phyloP scores from a whole-genome alignment of 768 basidiomycete species.

The Sarcomyxa edulis region DNA sequence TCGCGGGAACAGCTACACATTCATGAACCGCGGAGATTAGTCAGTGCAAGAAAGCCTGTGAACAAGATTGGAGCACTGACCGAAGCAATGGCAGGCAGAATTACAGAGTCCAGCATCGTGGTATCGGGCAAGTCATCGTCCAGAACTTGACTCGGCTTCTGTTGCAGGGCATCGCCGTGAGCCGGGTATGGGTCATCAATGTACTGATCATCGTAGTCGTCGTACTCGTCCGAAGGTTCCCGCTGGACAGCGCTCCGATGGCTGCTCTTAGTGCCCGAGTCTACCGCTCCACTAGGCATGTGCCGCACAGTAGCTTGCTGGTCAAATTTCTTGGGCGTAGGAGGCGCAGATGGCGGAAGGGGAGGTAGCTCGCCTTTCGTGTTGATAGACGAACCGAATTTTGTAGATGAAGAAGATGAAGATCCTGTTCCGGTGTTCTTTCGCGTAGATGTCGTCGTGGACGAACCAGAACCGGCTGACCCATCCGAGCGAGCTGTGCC shows the following conservation, averaged over 20 bases:
- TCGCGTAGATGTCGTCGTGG: conserved; percentile 10
- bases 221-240: conserved; percentile 59
- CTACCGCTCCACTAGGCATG: conserved; percentile 30
- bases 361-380: conserved; percentile 61
- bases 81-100: conserved; percentile 93
- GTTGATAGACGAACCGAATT: conserved; percentile 34
- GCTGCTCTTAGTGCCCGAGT: conserved; percentile 14
- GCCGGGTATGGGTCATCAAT: conserved; percentile 42
- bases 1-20: conserved; percentile 78
- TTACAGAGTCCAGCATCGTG: conserved; percentile 94
- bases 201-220: conserved; percentile 59
- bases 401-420: conserved; percentile 26
- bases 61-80: conserved; percentile 41
- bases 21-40: conserved; percentile 6
- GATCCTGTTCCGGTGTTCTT: conserved; percentile 3
- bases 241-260: conserved; percentile 28
- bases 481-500: conserved; percentile 42
- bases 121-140: conserved; percentile 71
- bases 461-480: conserved; percentile 24
- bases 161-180: conserved; percentile 39
- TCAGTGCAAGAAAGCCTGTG: background rate
- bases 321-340: conserved; percentile 35
- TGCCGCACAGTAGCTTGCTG: conserved; percentile 71
- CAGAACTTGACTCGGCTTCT: conserved; percentile 39
- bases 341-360: conserved; percentile 35